Base-by-base conservation (phyloP, 1,284 basidiomycete species). In the Lentinula novae-zelandiae region DNA sequence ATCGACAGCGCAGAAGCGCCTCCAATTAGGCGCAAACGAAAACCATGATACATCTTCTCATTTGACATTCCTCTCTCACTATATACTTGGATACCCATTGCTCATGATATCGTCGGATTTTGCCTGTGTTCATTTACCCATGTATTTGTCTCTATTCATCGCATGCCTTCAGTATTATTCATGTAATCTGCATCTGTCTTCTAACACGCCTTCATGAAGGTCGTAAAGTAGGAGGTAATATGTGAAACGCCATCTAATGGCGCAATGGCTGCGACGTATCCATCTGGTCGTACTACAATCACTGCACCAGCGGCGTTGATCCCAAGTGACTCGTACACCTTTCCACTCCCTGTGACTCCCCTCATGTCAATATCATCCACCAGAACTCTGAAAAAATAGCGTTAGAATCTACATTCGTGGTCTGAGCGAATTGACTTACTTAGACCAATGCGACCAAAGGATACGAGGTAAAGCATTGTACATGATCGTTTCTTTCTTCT, bases 231-330 rank as follows among this genome's bases (percentile, higher is more conserved):
- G 15, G 64, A 65, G 42, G 82, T 70, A n/a, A 89, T 65, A n/a
- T 74, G 74, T 6, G 71, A 66, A 38, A 74, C 64, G 3, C 75
- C 70, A 40, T 83, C 75, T 46, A 89, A 70, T 0, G 85, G 79
- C 1, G 77, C 76, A 22, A 89, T 74, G 59, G 76, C 75, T 2
- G 86, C 86, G 15, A 92, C 82, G 63, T 90, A 91, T 8, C 89
- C 89, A 66, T 92, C 90, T 2, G 90, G 90, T 36, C 90, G 80
- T 12, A 90, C 82, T 38, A 88, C 76, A 33, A 90, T 82, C 27
- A 90, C 71, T 5, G 81, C 86, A 31, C 89, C 90, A 2, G 73
- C 71, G 20, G 75, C 67, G 5, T 76, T 74, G 42, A 90, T 77
- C 0, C 89, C 89, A 67, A 82, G 88, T 55, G 80, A 78, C 1